Evolutionary conservation across 1,284 basidiomycete genomes (phyloP).

Genomic region (Anthracocystis panici-leucophaei): DNA sequence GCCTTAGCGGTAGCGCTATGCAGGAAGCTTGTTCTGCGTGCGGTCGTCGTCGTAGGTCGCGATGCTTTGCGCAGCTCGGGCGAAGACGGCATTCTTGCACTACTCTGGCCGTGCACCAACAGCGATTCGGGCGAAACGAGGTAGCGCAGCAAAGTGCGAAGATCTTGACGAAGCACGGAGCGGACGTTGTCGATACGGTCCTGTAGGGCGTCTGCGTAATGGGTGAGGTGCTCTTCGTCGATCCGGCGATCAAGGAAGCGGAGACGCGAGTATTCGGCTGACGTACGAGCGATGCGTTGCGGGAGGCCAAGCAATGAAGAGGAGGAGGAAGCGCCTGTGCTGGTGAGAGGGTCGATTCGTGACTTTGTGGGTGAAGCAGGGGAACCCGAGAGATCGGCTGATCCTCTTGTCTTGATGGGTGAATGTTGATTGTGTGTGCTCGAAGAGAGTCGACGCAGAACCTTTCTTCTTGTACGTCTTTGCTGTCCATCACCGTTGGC

Average conservation of each 20-base stretch:
- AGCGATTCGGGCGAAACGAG: slow-evolving; percentile 68
- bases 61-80: slow-evolving; percentile 24
- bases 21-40: slow-evolving; percentile 38
- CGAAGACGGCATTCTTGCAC: slow-evolving; percentile 11
- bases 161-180: slow-evolving; percentile 82
- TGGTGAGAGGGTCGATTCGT: slow-evolving; percentile 7
- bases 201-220: slow-evolving; percentile 82
- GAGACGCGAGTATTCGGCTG: slow-evolving; percentile 90
- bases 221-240: slow-evolving; percentile 77
- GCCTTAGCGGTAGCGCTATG: slow-evolving; percentile 2
- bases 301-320: slow-evolving; percentile 62
- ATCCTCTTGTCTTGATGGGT: neutral
- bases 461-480: slow-evolving; percentile 18
- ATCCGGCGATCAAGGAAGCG: slow-evolving; percentile 89
- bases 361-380: slow-evolving; percentile 4
- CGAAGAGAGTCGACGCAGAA: slow-evolving; percentile 18
- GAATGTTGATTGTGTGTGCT: slow-evolving; percentile 4
- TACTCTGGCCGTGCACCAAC: slow-evolving; percentile 27
- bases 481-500: slow-evolving; percentile 1
- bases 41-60: neutral
- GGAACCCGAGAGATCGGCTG: neutral
- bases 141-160: slow-evolving; percentile 81
- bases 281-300: slow-evolving; percentile 86
- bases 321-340: slow-evolving; percentile 5
- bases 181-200: slow-evolving; percentile 83